Base-by-base conservation (phyloP, 2,329 filamentous ascomycete genomes). In the Colletotrichum acutatum region DNA sequence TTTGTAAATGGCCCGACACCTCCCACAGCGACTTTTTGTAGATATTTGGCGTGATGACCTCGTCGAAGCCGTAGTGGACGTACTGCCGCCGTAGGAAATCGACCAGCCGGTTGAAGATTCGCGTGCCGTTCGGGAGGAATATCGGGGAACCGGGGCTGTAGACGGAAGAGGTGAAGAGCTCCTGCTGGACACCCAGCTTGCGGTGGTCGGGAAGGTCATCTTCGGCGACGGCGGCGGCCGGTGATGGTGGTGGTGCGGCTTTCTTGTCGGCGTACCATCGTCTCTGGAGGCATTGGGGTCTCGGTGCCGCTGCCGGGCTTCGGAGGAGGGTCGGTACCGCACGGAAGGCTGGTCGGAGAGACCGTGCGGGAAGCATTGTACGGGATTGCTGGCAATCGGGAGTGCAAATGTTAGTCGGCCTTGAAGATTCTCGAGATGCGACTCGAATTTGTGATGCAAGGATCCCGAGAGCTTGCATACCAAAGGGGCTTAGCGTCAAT, bases 11-110 rank as follows among this genome's bases (percentile, higher is more conserved):
- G 2, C 95, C 95, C 0, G 94, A 97, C 76, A 91, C 92, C 78
- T 94, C 91, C 95, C 95, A 97, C 34, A 97, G 84, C 6, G 93
- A 91, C 81, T 94, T 94, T 80, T 97, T 97, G 86, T 97, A 97
- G 79, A 97, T 97, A 61, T 92, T 97, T 2, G 95, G 95, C 8
- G 94, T 97, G 77, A 97, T 91, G 75, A 97, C 95, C 81, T 97
- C 95, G 76, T 95, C 89, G 80, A 96, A 97, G 72, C 95, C 95
- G 82, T 96, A 97, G 75, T 91, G 90, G 30, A 92, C 90, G 79
- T 97, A 97, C 80, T 97, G 94, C 72, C 92, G 91, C 75, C 95
- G 93, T 68, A 97, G 87, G 79, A 97, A 97, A 56, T 92, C 88
- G 72, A 95, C 90, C 26, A 97, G 90, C 67, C 94, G 93, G 80